phyloP scores from a whole-genome alignment of 192 early-diverging fungal species.

The Oehlia diaphana region DNA sequence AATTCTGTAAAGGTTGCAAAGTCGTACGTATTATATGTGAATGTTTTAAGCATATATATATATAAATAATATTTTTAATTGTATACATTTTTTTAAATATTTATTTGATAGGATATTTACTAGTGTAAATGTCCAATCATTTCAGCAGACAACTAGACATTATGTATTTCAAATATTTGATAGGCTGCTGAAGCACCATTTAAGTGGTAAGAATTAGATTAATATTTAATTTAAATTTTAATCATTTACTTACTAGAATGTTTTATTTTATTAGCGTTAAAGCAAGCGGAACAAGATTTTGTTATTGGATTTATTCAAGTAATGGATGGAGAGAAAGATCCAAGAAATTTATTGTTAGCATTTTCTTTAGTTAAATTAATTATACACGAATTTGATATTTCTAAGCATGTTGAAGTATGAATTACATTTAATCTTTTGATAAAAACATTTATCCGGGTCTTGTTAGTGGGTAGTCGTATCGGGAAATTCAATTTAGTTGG shows the following conservation, averaged over 20 bases:
- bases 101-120: constrained; percentile 66
- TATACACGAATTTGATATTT: constrained; percentile 74
- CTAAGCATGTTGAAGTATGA: constrained; percentile 70
- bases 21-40: constrained; percentile 37
- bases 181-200: constrained; percentile 58
- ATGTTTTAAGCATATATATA: constrained; percentile 4
- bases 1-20: constrained; percentile 55
- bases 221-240: not conserved
- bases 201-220: constrained; percentile 42
- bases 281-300: constrained; percentile 68
- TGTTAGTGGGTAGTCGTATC: too few relatives aligned
- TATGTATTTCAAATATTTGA: constrained; percentile 75
- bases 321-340: constrained; percentile 99
- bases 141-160: constrained; percentile 82
- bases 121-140: constrained; percentile 88
- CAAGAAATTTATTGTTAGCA: constrained; percentile 86
- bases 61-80: not conserved
- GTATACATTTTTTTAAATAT: not conserved
- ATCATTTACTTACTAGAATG: not conserved
- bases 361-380: constrained; percentile 79
- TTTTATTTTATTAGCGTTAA: constrained; percentile 49
- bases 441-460: not conserved
- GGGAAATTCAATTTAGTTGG: too few relatives aligned
- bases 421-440: not conserved
- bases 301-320: constrained; percentile 80